Conservation (phyloP, 352 stramenopile genomes). For the Phytopythium boreale region DNA sequence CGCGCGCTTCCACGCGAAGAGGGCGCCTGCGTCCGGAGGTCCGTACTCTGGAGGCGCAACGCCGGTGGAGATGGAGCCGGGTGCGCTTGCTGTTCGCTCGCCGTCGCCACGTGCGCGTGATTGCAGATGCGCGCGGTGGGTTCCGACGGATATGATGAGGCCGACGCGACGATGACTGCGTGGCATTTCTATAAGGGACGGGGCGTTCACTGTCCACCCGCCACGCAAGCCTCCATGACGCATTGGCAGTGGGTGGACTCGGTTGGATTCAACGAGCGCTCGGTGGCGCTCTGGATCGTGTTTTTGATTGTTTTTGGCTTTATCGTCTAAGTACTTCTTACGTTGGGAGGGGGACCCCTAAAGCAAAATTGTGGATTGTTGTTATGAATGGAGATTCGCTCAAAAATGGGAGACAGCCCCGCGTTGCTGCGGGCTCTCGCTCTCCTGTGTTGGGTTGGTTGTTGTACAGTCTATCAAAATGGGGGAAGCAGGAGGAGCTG, state of each 20-base stretch:
- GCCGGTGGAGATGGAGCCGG: no score
- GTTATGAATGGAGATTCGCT: background rate
- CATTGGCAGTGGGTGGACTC: background rate
- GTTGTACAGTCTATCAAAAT: conserved; percentile 43
- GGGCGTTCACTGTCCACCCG: no score
- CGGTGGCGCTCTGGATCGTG: background rate
- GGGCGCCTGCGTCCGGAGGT: background rate
- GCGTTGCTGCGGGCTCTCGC: background rate
- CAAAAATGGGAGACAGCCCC: background rate
- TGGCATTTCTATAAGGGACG: background rate
- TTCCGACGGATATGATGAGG: background rate
- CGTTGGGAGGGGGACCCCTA: no score
- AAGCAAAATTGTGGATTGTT: conserved; percentile 1
- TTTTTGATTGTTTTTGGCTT: background rate
- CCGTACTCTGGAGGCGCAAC: background rate
- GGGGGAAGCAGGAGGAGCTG: no score
- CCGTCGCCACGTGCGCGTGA: background rate
- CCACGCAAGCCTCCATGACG: no score
- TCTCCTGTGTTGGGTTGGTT: conserved; percentile 8
- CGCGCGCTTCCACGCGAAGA: no score
- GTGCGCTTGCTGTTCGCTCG: background rate
- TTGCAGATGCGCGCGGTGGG: background rate
- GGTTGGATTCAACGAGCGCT: no score
- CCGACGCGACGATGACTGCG: background rate
- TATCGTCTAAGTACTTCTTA: conserved; percentile 1